Percentiles rank a stretch among this genome's conserved stretches.
Conservation (phyloP, 176 grass and related monocot genomes). For the Oryza coarctata region DNA sequence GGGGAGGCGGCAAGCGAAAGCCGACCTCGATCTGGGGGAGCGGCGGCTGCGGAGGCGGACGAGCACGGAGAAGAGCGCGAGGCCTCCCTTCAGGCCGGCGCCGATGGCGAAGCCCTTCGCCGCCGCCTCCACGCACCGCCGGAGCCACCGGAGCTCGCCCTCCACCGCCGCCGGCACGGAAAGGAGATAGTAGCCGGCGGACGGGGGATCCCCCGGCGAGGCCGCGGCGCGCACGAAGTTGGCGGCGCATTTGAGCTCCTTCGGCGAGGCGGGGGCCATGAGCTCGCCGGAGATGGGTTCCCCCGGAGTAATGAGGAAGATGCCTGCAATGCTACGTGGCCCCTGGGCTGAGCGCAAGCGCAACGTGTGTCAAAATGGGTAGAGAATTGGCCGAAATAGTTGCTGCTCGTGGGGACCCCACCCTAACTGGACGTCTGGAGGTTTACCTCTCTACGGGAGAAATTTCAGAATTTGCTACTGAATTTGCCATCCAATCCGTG, state of each 20-base stretch:
- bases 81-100: constrained; percentile 80
- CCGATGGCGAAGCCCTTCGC: constrained; percentile 90
- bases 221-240: not conserved
- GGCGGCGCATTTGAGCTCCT: constrained; percentile 31
- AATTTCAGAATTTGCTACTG: no score
- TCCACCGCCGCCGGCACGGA: constrained; percentile 1
- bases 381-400: not conserved
- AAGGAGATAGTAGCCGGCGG: not conserved
- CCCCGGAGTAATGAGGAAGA: constrained; percentile 32
- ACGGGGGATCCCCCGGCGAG: not conserved
- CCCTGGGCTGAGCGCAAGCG: not conserved
- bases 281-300: constrained; percentile 26
- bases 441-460: no score
- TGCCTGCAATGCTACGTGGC: not conserved
- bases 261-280: constrained; percentile 34
- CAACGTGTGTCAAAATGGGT: not conserved
- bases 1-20: not conserved
- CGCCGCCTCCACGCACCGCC: constrained; percentile 72
- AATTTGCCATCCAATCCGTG: no score
- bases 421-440: no score
- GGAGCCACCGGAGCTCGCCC: constrained; percentile 67
- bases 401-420: not conserved
- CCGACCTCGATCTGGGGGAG: constrained; percentile 61
- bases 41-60: constrained; percentile 80
- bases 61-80: constrained; percentile 85